Evolutionary conservation across 2,329 filamentous ascomycete species (phyloP).

Genomic region (Fusarium solani-melongenae): DNA sequence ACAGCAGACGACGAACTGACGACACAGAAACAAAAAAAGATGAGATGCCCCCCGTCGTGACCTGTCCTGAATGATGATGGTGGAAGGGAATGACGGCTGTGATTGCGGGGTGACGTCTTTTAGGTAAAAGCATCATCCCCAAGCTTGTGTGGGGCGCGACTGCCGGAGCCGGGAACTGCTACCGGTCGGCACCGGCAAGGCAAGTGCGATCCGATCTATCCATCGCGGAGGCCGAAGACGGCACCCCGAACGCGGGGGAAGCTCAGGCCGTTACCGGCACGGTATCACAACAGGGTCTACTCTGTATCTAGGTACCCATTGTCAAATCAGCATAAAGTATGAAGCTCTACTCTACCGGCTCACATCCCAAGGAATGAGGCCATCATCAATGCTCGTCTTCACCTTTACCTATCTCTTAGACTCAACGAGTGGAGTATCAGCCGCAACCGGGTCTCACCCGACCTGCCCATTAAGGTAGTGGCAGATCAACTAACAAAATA

Average conservation of each 20-base stretch:
- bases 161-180: slow-evolving; percentile 38
- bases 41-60: neutral
- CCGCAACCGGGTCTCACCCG: neutral
- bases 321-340: neutral
- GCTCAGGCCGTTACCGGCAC: neutral
- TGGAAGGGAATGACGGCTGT: slow-evolving; percentile 12
- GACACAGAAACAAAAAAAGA: neutral
- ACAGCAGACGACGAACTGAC: neutral
- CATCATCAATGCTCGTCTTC: neutral
- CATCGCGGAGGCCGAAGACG: neutral
- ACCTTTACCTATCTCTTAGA: neutral
- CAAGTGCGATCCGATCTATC: neutral
- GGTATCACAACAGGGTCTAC: neutral
- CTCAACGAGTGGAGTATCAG: neutral
- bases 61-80: slow-evolving; percentile 1
- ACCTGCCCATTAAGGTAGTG: neutral
- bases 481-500: slow-evolving; percentile 1
- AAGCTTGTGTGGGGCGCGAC: slow-evolving; percentile 36
- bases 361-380: neutral
- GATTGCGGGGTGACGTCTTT: slow-evolving; percentile 43
- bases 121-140: slow-evolving; percentile 16
- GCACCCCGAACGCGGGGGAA: neutral
- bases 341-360: neutral
- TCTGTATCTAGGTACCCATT: neutral
- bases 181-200: slow-evolving; percentile 7